Conservation (phyloP, 1,139 yeast species). For the Magnusiomyces paraingens region DNA sequence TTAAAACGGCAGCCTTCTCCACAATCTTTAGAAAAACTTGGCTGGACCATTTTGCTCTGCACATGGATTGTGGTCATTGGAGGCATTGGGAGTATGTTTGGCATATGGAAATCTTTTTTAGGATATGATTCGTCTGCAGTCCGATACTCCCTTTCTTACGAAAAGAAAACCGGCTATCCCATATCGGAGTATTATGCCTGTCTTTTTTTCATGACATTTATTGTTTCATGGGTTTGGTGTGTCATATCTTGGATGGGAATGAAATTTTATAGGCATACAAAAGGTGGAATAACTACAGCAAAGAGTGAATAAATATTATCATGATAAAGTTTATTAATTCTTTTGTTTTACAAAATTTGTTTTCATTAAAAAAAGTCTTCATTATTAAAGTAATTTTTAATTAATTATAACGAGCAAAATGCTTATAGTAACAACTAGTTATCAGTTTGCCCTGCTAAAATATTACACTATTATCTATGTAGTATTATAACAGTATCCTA, state of each 20-base stretch:
- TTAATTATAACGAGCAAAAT: too few relatives aligned
- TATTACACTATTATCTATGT: too few relatives aligned
- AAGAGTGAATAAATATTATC: neutral
- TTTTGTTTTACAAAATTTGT: neutral
- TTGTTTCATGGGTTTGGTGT: conserved; percentile 73
- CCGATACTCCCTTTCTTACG: conserved; percentile 19
- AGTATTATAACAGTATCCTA: too few relatives aligned
- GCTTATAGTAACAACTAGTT: too few relatives aligned
- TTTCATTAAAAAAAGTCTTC: neutral
- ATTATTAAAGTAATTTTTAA: too few relatives aligned
- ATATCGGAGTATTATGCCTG: conserved; percentile 43
- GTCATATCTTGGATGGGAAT: conserved; percentile 69
- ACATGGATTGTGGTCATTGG: conserved; percentile 27
- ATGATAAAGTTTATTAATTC: neutral
- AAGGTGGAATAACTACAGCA: conserved; percentile 41
- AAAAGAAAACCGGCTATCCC: conserved; percentile 34
- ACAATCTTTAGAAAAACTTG: conserved; percentile 19
- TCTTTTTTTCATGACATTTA: conserved; percentile 44
- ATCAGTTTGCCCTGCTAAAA: too few relatives aligned
- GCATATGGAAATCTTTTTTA: conserved; percentile 19
- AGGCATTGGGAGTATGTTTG: conserved; percentile 28
- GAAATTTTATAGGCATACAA: conserved; percentile 69
- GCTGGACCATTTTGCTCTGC: conserved; percentile 25
- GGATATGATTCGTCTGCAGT: conserved; percentile 2
- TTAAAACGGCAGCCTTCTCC: conserved; percentile 7